A percentile compares a stretch with the other conserved stretches of the same genome.
These are phyloP conservation scores for Brassica cretica DNA, from an alignment of 345 rosid species.

Conservation along the genomic window DNA sequence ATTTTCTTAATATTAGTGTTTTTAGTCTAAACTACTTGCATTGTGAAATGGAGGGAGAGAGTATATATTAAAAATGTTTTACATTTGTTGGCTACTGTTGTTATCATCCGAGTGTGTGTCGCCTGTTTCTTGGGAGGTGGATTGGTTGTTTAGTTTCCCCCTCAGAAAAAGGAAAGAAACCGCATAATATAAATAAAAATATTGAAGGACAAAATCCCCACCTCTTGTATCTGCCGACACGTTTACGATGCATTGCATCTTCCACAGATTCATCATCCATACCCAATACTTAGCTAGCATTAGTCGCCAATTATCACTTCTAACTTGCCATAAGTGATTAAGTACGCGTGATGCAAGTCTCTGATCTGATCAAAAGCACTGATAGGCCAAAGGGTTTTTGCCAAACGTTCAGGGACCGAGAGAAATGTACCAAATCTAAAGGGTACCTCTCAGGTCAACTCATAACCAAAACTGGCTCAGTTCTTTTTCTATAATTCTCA, in stretches of 20 bases:
- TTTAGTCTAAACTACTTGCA: too few species aligned
- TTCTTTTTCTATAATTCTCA: too few species aligned
- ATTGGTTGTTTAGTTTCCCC: conserved; percentile 18
- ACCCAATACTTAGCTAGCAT: background rate
- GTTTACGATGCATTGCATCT: background rate
- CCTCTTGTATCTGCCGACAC: background rate
- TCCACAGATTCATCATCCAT: background rate
- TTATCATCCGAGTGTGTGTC: conserved; percentile 37
- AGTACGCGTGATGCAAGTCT: conserved; percentile 8
- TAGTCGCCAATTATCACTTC: background rate
- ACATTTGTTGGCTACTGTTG: conserved; percentile 28
- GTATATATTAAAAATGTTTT: background rate
- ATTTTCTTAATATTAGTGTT: too few species aligned
- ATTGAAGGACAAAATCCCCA: background rate
- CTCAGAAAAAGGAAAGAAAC: background rate
- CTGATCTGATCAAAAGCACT: background rate
- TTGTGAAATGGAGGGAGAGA: too few species aligned
- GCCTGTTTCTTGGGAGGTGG: conserved; percentile 41
- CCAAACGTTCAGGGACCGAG: background rate
- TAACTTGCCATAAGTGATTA: background rate
- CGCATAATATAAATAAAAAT: background rate
- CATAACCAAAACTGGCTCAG: too few species aligned
- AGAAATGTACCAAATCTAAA: too few species aligned
- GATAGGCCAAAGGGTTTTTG: background rate
- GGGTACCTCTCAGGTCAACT: too few species aligned